Evolutionary conservation across 345 rosid genomes (phyloP).

Genomic region (Populus simonii): DNA sequence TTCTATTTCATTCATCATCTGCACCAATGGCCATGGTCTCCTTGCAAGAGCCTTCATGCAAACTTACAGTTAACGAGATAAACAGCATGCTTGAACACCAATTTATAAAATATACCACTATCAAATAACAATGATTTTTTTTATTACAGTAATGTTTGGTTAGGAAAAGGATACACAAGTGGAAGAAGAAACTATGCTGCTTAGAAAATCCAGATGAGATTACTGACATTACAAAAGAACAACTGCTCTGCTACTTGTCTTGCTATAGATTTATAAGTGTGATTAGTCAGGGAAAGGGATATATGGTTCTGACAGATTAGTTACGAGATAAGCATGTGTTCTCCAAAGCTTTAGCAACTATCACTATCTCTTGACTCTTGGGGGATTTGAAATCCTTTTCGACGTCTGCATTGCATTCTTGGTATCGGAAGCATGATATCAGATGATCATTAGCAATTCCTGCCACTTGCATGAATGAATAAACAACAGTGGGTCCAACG

Average conservation of each 20-base stretch:
- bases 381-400: slow-evolving; percentile 26
- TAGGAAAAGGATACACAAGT: slow-evolving; percentile 26
- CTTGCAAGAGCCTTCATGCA: not conserved
- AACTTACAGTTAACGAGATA: not conserved
- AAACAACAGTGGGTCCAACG: slow-evolving; percentile 82
- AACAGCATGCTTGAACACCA: not conserved
- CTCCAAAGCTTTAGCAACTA: slow-evolving; percentile 25
- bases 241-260: slow-evolving; percentile 10
- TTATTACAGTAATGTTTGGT: slow-evolving; percentile 4
- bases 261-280: slow-evolving; percentile 12
- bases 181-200: slow-evolving; percentile 16
- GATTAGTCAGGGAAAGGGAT: slow-evolving; percentile 18
- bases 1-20: not conserved
- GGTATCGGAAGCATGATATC: slow-evolving; percentile 64
- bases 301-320: slow-evolving; percentile 10
- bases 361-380: slow-evolving; percentile 23
- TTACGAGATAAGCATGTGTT: slow-evolving; percentile 25
- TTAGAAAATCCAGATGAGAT: slow-evolving; percentile 1
- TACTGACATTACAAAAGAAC: slow-evolving; percentile 7
- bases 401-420: slow-evolving; percentile 39
- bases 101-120: not conserved
- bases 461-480: slow-evolving; percentile 83
- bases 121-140: not conserved
- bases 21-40: not conserved
- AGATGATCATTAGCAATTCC: slow-evolving; percentile 87